Conservation (phyloP, 495 filamentous ascomycete genomes). For the Xylaria curta region DNA sequence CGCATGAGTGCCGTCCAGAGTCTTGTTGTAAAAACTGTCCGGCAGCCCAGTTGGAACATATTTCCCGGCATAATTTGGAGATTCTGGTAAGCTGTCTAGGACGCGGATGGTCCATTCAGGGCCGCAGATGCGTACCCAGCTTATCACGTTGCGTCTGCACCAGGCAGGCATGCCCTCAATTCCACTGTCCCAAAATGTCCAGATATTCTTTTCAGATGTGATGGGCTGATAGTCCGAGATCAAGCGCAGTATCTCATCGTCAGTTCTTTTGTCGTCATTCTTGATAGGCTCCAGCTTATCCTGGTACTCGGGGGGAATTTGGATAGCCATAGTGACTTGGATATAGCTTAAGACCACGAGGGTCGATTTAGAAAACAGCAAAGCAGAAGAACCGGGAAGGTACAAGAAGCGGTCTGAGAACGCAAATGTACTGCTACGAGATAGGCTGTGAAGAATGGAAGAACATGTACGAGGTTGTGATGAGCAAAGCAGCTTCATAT, state of each 20-base stretch:
- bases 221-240: slow-evolving; percentile 22
- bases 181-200: slow-evolving; percentile 42
- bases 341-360: not conserved
- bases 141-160: slow-evolving; percentile 38
- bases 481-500: slow-evolving; percentile 4
- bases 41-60: slow-evolving; percentile 29
- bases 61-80: slow-evolving; percentile 15
- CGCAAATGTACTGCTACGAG: not conserved
- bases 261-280: slow-evolving; percentile 16
- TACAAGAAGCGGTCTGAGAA: not conserved
- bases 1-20: slow-evolving; percentile 36
- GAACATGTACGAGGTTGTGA: not conserved
- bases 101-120: slow-evolving; percentile 22
- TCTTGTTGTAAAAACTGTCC: slow-evolving; percentile 33
- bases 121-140: slow-evolving; percentile 22
- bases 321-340: not conserved
- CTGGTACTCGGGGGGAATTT: slow-evolving; percentile 14
- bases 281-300: not conserved
- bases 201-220: slow-evolving; percentile 43
- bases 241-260: slow-evolving; percentile 8
- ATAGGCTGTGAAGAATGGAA: not conserved
- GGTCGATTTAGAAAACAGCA: too few relatives aligned
- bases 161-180: slow-evolving; percentile 36
- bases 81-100: slow-evolving; percentile 5
- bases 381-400: not conserved